These are phyloP conservation scores for Zygotorulaspora sp. DNA, from an alignment of 805 yeast species.

Conservation along the genomic window DNA sequence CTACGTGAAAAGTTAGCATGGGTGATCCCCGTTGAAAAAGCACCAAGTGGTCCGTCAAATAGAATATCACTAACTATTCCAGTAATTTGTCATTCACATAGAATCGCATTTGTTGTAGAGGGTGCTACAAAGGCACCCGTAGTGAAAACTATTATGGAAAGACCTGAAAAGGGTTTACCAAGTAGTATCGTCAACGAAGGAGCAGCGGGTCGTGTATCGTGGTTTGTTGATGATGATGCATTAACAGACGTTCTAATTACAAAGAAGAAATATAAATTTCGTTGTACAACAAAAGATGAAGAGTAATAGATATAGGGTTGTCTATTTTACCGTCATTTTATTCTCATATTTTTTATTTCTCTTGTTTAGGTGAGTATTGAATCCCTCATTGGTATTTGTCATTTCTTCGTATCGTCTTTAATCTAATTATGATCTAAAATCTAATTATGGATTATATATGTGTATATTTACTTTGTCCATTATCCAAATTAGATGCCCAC, in stretches of 20 bases:
- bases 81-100: conserved; percentile 83
- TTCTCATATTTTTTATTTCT: no score
- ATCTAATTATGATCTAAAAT: background rate
- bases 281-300: conserved; percentile 9
- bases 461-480: conserved; percentile 1
- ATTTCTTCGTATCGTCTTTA: background rate
- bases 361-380: no score
- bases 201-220: conserved; percentile 87
- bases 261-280: conserved; percentile 24
- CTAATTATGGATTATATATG: conserved; percentile 1
- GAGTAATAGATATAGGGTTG: background rate
- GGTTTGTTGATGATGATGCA: conserved; percentile 95
- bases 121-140: conserved; percentile 93
- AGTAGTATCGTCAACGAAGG: conserved; percentile 86
- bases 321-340: conserved; percentile 1
- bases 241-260: conserved; percentile 60
- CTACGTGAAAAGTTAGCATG: conserved; percentile 85
- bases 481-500: background rate
- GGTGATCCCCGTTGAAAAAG: conserved; percentile 86
- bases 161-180: conserved; percentile 93
- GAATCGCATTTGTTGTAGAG: conserved; percentile 90
- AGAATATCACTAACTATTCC: conserved; percentile 89
- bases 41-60: conserved; percentile 78
- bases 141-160: conserved; percentile 82
- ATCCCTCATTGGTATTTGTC: no score